Base-by-base conservation (phyloP, 805 yeast species). In the Starmerella gropengiesseri region DNA sequence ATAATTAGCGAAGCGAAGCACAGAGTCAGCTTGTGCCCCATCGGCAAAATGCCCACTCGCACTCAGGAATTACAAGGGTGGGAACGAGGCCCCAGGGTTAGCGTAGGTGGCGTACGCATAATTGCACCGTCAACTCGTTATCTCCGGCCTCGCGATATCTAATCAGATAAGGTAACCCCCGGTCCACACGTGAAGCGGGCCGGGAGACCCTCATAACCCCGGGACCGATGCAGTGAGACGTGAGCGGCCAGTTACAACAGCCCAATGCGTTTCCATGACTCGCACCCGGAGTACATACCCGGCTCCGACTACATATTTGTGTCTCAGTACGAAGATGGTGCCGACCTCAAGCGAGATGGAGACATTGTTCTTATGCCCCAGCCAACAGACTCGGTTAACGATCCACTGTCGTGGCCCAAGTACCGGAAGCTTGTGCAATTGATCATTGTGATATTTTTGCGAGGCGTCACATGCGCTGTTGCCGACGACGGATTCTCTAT, bases 401-500 rank as follows among this genome's bases (percentile, higher is more conserved):
- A 78, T 53, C 84, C 84, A 1, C 60, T 78, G 43, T 77, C 74
- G 52, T 78, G 84, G 84, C 41, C 72, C 0, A 57, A 51, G 21
- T 50, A 55, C 33, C 64, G 80, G 39, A 75, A 75, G 51, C 56
- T 62, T 57, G 34, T 70, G 29, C 66, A 68, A 31, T 59, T 72
- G 38, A 61, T 68, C 17, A 29, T 56, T 31, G 51, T 58, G 16
- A 36, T 55, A 34, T 46, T 55, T 19, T 65, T 67, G 23, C 65
- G 67, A 2, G 75, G 75, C 40, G 58, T 66, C 40, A 65, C 69
- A 18, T 55, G 67, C 19, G 70, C 77, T 11, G 70, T 73, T 12
- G 72, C 87, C 3, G 81, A 81, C 57, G 80, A 74, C 56, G 85
- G 86, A 0, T 80, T 81, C 25, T 69, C 85, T 2, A 68, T 78